Conservation (phyloP, 805 yeast species). For the Lipomyces mesembrius region DNA sequence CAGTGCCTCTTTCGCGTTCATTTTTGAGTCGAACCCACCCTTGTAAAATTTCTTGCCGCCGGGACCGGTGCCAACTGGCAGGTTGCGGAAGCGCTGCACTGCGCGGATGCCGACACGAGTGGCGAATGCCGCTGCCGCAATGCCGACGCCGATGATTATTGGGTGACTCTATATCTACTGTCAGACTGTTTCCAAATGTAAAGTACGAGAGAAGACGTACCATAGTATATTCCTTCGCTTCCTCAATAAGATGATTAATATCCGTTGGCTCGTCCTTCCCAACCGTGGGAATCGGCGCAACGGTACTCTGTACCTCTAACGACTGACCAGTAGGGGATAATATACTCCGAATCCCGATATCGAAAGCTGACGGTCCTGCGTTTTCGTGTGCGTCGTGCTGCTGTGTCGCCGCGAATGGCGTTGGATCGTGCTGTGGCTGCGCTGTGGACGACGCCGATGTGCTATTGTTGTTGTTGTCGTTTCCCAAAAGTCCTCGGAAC, state of each 20-base stretch:
- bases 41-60: conserved; percentile 61
- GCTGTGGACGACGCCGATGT: conserved; percentile 3
- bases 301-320: not conserved
- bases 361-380: conserved; percentile 14
- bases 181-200: not conserved
- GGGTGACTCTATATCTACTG: conserved; percentile 34
- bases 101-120: conserved; percentile 38
- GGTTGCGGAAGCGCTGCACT: conserved; percentile 30
- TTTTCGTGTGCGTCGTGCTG: conserved; percentile 2
- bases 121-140: conserved; percentile 38
- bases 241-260: conserved; percentile 9
- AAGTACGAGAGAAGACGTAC: conserved; percentile 10
- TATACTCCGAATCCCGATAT: conserved; percentile 28
- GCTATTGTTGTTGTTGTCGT: conserved; percentile 10
- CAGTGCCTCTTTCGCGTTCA: conserved; percentile 40
- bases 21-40: conserved; percentile 89
- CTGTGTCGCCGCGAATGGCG: conserved; percentile 1
- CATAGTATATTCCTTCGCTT: conserved; percentile 36
- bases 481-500: conserved; percentile 20
- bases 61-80: conserved; percentile 20
- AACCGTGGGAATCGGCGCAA: conserved; percentile 5
- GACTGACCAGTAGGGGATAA: conserved; percentile 21
- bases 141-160: conserved; percentile 38
- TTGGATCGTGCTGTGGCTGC: not conserved
- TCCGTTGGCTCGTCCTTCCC: conserved; percentile 10